A percentile compares a stretch with the other conserved stretches of the same genome.
phyloP scores from a whole-genome alignment of 345 rosid species.

The Psidium guajava region DNA sequence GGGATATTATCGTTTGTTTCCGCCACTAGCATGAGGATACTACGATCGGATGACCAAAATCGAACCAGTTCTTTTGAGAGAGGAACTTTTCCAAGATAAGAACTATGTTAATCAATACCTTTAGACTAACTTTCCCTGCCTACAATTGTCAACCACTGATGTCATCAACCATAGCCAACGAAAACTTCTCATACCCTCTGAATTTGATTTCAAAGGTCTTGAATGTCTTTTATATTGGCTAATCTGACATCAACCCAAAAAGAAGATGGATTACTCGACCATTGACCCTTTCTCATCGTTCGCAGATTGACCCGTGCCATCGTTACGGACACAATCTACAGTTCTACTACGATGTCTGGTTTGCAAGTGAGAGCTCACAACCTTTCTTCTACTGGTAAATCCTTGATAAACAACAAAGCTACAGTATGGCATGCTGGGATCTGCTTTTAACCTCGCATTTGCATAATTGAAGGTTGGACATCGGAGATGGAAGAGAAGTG shows the following conservation, averaged over 20 bases:
- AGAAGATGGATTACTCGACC: background rate
- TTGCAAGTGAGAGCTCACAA: slow-evolving; percentile 39
- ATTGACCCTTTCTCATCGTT: background rate
- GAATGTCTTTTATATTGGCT: background rate
- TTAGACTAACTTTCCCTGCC: background rate
- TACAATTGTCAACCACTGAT: background rate
- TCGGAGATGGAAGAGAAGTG: slow-evolving; percentile 71
- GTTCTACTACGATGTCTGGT: slow-evolving; percentile 56
- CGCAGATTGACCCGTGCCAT: slow-evolving; percentile 76
- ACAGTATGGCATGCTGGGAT: background rate
- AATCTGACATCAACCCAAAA: background rate
- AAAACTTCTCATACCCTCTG: background rate
- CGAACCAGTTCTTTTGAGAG: background rate
- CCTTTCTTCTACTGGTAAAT: slow-evolving; percentile 75
- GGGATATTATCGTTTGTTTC: background rate
- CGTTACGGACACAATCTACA: slow-evolving; percentile 79
- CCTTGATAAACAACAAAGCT: background rate
- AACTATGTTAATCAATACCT: background rate
- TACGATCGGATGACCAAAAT: background rate
- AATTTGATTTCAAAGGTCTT: background rate
- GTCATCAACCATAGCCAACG: background rate
- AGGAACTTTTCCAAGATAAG: background rate
- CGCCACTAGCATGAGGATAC: background rate
- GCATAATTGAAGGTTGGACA: slow-evolving; percentile 47
- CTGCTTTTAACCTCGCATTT: background rate